Base-by-base conservation (phyloP, 1,284 basidiomycete species). In the Xanthoconium separans region DNA sequence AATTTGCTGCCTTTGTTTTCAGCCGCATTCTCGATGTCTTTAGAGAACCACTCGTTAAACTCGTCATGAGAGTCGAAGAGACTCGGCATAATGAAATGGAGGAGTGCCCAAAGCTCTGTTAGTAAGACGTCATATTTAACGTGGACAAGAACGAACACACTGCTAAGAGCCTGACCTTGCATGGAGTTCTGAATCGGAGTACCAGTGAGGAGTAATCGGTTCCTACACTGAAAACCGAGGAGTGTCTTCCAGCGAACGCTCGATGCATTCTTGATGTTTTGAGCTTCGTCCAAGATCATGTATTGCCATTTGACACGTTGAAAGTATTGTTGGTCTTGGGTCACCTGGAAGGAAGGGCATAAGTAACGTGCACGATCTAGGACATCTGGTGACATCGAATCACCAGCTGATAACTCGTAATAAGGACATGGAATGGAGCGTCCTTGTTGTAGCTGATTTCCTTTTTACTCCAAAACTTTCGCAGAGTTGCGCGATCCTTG, bases 1-100 rank as follows among this genome's bases (percentile, higher is more conserved):
- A 99, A 80, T 62, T 88, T 90, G 69, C 87, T 87, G 11, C 90
- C 91, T 62, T 93, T 93, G 70, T 95, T 95, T 74, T 94, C 92
- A 24, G 80, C 94, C 18, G 92, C 92, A 69, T 91, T 95, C 77
- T 99, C 97, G 55, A 99, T 98, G 68, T 99, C 97, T 72, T 98
- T 98, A 24, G 96, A 98, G 75, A 99, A 99, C 97, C 97, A 99
- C 72, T 99, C 97, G 70, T 92, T 95, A 77, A 99, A 99, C 75
- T 99, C 97, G 68, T 99, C 95, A 68, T 99, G 96, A 34, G 95
- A 98, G 72, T 99, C 97, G 73, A 99, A 99, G 50, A 99, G 77
- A 68, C 91, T 95, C 1, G 97, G 97, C 97, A 99, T 99, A 77
- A 99, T 99, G 76, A 99, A 99, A 72, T 99, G 97, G 47, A 99